Base-by-base conservation (phyloP, 345 rosid species). In the Eucalyptus melliodora region DNA sequence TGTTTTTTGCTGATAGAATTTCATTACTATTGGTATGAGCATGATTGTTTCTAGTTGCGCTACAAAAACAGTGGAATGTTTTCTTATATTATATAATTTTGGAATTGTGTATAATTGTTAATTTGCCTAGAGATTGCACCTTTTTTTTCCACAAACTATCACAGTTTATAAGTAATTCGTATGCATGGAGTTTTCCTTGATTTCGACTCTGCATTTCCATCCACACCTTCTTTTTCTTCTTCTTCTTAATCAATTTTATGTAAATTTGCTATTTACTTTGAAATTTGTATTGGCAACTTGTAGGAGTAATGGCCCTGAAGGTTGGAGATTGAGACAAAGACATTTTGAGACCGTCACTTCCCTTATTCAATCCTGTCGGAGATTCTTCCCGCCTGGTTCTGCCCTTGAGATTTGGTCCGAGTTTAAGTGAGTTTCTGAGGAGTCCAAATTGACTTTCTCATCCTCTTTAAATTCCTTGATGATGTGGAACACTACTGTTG, bases 281-380 rank as follows among this genome's bases (percentile, higher is more conserved):
- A 62, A 47, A 40, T 50, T 89, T 90, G 51, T 49, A 62, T 89
- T 82, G n/a, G 45, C 72, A 88, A 40, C 37, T 88, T 90, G 51
- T 93, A 97, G 99, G 95, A 97, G 95, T 91, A 96, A 95, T 87
- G 99, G 99, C 83, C 99, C 99, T 24, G 99, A 98, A 90, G 99
- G 99, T 82, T 97, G 99, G 98, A 94, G 97, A 91, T 91, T 98
- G 94, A 94, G 99, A 93, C 99, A 98, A 83, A 92, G 97, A 44
- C 99, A 98, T 91, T 98, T 98, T 92, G 96, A 92, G 93, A 91
- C 98, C 62, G 95, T 97, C 42, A 95, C 97, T 89, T 96, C 98
- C 30, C 99, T 98, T 91, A 95, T 94, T 93, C 93, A 96, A 90
- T 98, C 97, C 30, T 95, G 96, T 93, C 94, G 98, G 90, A 95